These are phyloP conservation scores for Brassica carinata DNA, from an alignment of 345 rosid species.

Conservation along the genomic window DNA sequence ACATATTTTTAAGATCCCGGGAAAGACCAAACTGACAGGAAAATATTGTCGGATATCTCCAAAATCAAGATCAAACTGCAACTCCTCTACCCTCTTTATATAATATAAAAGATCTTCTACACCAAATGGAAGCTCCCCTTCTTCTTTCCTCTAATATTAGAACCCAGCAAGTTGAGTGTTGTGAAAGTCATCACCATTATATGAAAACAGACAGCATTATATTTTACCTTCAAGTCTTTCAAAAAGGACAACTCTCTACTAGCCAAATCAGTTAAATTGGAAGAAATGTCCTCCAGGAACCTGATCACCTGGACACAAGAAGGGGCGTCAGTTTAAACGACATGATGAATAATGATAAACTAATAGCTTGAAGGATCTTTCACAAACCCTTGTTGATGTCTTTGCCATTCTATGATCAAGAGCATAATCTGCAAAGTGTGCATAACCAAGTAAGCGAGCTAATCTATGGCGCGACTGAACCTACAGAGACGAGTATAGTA, in stretches of 20 bases:
- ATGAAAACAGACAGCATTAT: constrained; percentile 25
- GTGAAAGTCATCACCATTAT: constrained; percentile 16
- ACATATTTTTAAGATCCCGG: constrained; percentile 83
- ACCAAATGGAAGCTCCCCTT: constrained; percentile 84
- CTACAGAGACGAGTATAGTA: constrained; percentile 44
- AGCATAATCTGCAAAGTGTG: constrained; percentile 84
- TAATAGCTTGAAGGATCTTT: constrained; percentile 15
- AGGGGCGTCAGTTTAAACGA: neutral
- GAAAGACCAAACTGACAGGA: constrained; percentile 78
- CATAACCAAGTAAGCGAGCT: constrained; percentile 82
- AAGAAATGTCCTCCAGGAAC: constrained; percentile 87
- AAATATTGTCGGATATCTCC: constrained; percentile 77
- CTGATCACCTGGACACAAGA: constrained; percentile 65
- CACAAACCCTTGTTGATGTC: constrained; percentile 78
- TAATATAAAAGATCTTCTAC: constrained; percentile 83
- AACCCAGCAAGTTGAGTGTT: constrained; percentile 27
- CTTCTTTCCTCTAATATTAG: constrained; percentile 73
- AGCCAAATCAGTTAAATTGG: constrained; percentile 75
- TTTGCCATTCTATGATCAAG: constrained; percentile 82
- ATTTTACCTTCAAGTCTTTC: constrained; percentile 79
- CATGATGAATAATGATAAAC: constrained; percentile 8
- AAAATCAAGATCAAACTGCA: constrained; percentile 80
- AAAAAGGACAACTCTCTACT: constrained; percentile 64
- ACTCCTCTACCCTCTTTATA: constrained; percentile 73
- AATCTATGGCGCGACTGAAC: constrained; percentile 83